Evolutionary conservation across 2,329 filamentous ascomycete species (phyloP).

Genomic region (Colletotrichum coccodes): DNA sequence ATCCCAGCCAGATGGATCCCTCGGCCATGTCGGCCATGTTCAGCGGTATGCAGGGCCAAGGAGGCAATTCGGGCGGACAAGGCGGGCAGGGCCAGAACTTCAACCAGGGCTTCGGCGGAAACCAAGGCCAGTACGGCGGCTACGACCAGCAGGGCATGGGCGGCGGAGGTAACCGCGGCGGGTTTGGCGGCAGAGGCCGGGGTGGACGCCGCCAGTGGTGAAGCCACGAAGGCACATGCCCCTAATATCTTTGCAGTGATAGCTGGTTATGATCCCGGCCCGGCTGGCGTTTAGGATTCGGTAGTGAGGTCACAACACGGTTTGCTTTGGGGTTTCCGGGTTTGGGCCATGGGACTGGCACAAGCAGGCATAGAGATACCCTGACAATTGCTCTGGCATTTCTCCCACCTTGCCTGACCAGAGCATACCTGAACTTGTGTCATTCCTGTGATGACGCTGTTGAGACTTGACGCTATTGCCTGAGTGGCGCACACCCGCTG

Average conservation of each 20-base stretch:
- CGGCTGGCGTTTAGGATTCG: slow-evolving; percentile 25
- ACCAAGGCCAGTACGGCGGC: slow-evolving; percentile 60
- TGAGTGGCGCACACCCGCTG: too few relatives aligned
- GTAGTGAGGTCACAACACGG: slow-evolving; percentile 19
- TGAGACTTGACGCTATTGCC: neutral
- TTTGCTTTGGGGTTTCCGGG: slow-evolving; percentile 23
- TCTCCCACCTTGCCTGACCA: neutral
- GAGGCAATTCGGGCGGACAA: slow-evolving; percentile 54
- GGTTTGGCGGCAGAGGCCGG: slow-evolving; percentile 41
- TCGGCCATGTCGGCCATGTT: slow-evolving; percentile 69
- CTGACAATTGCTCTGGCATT: slow-evolving; percentile 32
- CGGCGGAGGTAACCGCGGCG: slow-evolving; percentile 47
- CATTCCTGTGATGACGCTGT: neutral
- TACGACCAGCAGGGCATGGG: slow-evolving; percentile 61
- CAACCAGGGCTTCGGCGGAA: slow-evolving; percentile 62
- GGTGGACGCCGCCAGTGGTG: slow-evolving; percentile 40
- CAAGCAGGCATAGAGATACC: slow-evolving; percentile 33
- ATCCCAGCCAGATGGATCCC: slow-evolving; percentile 74
- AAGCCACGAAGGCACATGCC: neutral
- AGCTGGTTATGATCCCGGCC: slow-evolving; percentile 20
- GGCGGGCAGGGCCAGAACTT: slow-evolving; percentile 63
- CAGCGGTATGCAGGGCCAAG: slow-evolving; percentile 62
- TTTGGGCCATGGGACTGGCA: slow-evolving; percentile 17
- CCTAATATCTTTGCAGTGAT: slow-evolving; percentile 3
- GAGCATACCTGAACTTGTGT: neutral